A percentile compares a stretch with the other conserved stretches of the same genome.
phyloP scores from a whole-genome alignment of 768 basidiomycete genomes.

The Trichaptum fuscoviolaceum region DNA sequence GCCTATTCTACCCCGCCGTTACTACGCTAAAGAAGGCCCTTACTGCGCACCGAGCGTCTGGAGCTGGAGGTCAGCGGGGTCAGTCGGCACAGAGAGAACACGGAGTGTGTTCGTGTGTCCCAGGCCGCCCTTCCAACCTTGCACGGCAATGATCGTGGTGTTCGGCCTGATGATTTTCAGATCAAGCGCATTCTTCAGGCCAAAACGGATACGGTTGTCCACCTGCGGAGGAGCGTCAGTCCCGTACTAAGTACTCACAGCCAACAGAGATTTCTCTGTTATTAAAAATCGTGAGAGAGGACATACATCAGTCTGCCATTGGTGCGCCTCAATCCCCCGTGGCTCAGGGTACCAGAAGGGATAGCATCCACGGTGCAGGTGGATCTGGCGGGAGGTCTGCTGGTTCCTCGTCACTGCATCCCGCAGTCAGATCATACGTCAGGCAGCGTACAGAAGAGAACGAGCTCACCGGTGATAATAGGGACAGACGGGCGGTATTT shows the following conservation, averaged over 20 bases:
- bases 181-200: slow-evolving; percentile 75
- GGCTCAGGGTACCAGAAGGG: slow-evolving; percentile 96
- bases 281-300: slow-evolving; percentile 1
- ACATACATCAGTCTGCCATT: slow-evolving; percentile 97
- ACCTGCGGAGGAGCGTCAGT: slow-evolving; percentile 39
- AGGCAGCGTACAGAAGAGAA: neutral
- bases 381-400: slow-evolving; percentile 94
- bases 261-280: neutral
- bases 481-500: slow-evolving; percentile 94
- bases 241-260: neutral
- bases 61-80: slow-evolving; percentile 69
- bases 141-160: slow-evolving; percentile 88
- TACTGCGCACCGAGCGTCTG: slow-evolving; percentile 45
- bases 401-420: slow-evolving; percentile 85
- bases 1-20: neutral
- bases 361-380: slow-evolving; percentile 94
- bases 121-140: slow-evolving; percentile 99
- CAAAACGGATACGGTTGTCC: slow-evolving; percentile 86
- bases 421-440: slow-evolving; percentile 6
- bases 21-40: neutral
- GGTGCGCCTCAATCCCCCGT: slow-evolving; percentile 78
- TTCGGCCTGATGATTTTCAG: slow-evolving; percentile 87
- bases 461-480: slow-evolving; percentile 80
- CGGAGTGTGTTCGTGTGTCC: slow-evolving; percentile 93
- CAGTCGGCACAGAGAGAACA: slow-evolving; percentile 78